phyloP scores from a whole-genome alignment of 2,329 filamentous ascomycete species.

The Cladosporium velox region DNA sequence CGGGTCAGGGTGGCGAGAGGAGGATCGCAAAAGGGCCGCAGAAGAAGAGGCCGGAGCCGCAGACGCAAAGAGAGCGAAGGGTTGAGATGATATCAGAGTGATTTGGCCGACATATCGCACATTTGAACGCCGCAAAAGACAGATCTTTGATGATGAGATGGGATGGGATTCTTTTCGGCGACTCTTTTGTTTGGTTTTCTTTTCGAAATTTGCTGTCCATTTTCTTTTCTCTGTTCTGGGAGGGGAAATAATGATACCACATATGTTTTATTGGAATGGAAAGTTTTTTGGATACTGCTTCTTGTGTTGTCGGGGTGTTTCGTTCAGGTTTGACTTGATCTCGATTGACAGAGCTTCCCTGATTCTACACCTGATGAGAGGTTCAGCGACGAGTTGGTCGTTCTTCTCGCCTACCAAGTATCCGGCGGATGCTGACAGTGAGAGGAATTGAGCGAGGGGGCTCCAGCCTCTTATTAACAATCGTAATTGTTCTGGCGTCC shows the following conservation, averaged over 20 bases:
- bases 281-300: background rate
- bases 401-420: too few relatives aligned
- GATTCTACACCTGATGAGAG: too few relatives aligned
- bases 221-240: background rate
- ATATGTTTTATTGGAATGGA: constrained; percentile 8
- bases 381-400: too few relatives aligned
- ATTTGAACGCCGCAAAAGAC: background rate
- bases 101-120: too few relatives aligned
- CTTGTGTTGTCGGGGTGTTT: too few relatives aligned
- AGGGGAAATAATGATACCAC: constrained; percentile 4
- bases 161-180: background rate
- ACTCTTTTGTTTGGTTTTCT: background rate
- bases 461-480: background rate
- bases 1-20: constrained; percentile 47
- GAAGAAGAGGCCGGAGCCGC: constrained; percentile 24
- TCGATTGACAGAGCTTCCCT: too few relatives aligned
- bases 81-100: background rate
- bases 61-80: constrained; percentile 26
- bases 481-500: background rate
- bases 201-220: background rate
- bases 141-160: background rate
- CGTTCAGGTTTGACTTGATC: too few relatives aligned
- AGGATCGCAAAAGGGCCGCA: constrained; percentile 42
- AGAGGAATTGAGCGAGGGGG: background rate
- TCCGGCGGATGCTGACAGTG: too few relatives aligned